Percentiles rank a stretch among this genome's conserved stretches.
These are phyloP conservation scores for Gyromitra esculenta DNA, from an alignment of 2,329 filamentous ascomycete species.

Conservation along the genomic window DNA sequence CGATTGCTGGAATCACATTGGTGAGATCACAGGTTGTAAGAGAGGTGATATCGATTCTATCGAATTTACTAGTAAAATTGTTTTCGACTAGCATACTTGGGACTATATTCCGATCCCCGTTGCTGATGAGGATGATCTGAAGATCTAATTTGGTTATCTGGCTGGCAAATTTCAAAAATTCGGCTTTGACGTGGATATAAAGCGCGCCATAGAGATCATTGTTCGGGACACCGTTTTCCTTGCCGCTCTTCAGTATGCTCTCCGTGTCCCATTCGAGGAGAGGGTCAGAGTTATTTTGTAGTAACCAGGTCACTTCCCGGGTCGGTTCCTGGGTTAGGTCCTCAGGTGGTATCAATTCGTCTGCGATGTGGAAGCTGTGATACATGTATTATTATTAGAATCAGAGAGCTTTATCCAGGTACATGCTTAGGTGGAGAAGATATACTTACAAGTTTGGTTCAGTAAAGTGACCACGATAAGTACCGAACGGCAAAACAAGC, in stretches of 20 bases:
- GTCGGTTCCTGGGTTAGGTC: no score
- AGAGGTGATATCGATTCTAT: constrained; percentile 60
- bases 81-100: background rate
- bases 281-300: background rate
- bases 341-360: no score
- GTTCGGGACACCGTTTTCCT: background rate
- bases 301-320: no score
- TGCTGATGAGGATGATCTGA: constrained; percentile 19
- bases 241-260: background rate
- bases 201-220: constrained; percentile 37
- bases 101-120: background rate
- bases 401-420: background rate
- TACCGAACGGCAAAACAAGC: constrained; percentile 28
- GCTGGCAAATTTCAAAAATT: constrained; percentile 17
- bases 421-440: background rate
- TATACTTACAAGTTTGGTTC: constrained; percentile 22
- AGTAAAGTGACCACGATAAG: constrained; percentile 8
- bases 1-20: constrained; percentile 49
- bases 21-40: constrained; percentile 59
- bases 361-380: no score
- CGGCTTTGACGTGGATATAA: constrained; percentile 10
- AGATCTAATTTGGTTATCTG: constrained; percentile 7
- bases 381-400: background rate
- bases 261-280: constrained; percentile 20
- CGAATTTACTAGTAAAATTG: background rate